Conservation (phyloP, 192 early-diverging fungal genomes). For the Linnemannia hyalina region DNA sequence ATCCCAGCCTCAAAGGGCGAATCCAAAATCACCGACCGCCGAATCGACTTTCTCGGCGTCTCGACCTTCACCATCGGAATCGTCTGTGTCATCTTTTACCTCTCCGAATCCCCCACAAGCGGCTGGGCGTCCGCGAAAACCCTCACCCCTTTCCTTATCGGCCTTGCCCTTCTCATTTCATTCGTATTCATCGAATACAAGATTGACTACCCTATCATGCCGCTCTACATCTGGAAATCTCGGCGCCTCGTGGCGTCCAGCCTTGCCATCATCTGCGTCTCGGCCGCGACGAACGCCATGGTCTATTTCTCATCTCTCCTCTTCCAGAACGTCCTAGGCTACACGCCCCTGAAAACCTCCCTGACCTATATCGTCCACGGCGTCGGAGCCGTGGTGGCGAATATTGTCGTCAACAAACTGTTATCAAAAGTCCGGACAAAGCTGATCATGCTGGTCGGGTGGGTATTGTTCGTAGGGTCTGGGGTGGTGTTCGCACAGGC, state of each 20-base stretch:
- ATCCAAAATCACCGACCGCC: conserved; percentile 13
- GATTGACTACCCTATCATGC: conserved; percentile 12
- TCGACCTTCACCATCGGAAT: conserved; percentile 14
- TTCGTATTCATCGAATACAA: conserved; percentile 7
- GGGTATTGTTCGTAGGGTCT: conserved; percentile 5
- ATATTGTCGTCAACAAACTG: neutral
- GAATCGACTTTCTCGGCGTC: conserved; percentile 24
- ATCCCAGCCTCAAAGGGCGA: conserved; percentile 1
- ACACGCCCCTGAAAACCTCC: neutral
- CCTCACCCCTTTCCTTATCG: neutral
- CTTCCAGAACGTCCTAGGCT: conserved; percentile 13
- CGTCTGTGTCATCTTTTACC: conserved; percentile 24
- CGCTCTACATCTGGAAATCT: conserved; percentile 13
- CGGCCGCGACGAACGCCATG: conserved; percentile 17
- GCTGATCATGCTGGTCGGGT: conserved; percentile 15
- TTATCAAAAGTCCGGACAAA: neutral
- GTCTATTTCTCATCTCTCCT: conserved; percentile 5
- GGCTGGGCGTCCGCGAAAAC: conserved; percentile 1
- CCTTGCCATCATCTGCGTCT: conserved; percentile 4
- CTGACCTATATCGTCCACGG: conserved; percentile 10
- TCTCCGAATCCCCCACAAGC: conserved; percentile 9
- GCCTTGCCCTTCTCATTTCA: neutral
- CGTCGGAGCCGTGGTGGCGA: neutral
- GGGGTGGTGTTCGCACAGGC: neutral
- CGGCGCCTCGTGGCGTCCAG: neutral